Evolutionary conservation across 1,139 yeast genomes (phyloP).

Genomic region (Magnusiomyces fungicola): DNA sequence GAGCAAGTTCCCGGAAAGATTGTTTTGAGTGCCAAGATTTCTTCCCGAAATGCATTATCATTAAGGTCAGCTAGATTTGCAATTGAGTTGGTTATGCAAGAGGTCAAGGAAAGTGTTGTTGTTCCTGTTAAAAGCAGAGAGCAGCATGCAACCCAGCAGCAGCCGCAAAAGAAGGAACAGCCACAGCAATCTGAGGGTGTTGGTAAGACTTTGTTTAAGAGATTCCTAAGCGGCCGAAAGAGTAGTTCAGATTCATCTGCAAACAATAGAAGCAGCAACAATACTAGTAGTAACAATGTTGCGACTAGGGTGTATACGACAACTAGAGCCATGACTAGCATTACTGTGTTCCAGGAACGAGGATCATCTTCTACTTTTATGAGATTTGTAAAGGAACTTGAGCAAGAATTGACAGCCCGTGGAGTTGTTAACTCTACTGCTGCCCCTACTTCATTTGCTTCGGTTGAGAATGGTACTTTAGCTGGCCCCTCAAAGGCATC

Average conservation of each 20-base stretch:
- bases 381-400: conserved; percentile 11
- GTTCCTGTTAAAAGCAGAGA: not conserved
- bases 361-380: conserved; percentile 11
- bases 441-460: no score
- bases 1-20: conserved; percentile 14
- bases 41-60: conserved; percentile 29
- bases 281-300: not conserved
- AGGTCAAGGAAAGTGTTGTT: conserved; percentile 3
- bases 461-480: no score
- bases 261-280: not conserved
- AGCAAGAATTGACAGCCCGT: conserved; percentile 7
- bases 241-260: not conserved
- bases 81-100: conserved; percentile 21
- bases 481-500: no score
- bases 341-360: conserved; percentile 8
- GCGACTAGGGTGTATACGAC: not conserved
- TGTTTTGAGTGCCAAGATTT: conserved; percentile 30
- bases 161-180: not conserved
- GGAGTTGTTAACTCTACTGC: no score
- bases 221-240: not conserved
- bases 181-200: not conserved
- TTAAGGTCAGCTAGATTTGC: conserved; percentile 30
- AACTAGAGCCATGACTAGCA: conserved; percentile 5
- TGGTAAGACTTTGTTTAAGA: conserved; percentile 1
- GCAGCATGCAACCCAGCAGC: conserved; percentile 1